Conservation (phyloP, 208 protist genomes). For the Porcisia hertigi region DNA sequence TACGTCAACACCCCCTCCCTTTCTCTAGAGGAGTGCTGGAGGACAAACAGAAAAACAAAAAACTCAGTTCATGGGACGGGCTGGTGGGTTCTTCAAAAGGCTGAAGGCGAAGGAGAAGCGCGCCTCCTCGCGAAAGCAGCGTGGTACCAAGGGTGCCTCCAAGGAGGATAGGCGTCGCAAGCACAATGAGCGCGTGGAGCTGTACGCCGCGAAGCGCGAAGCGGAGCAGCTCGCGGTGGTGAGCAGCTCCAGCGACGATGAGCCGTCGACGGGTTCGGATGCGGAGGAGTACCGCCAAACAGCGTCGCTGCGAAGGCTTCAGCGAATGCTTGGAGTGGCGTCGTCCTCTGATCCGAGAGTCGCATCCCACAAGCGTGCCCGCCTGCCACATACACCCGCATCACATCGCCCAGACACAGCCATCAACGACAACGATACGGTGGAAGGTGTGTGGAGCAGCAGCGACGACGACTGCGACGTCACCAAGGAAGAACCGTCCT, state of each 20-base stretch:
- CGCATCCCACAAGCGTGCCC: slow-evolving; percentile 2
- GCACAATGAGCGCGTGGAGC: slow-evolving; percentile 69
- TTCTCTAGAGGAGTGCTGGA: background rate
- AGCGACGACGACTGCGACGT: background rate
- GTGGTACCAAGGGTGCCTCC: slow-evolving; percentile 81
- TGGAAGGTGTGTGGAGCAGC: background rate
- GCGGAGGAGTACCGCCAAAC: slow-evolving; percentile 36
- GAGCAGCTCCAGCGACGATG: slow-evolving; percentile 76
- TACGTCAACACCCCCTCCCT: background rate
- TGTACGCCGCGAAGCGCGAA: slow-evolving; percentile 76
- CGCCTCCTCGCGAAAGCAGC: slow-evolving; percentile 38
- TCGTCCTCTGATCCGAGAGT: background rate
- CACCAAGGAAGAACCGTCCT: background rate
- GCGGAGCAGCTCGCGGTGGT: slow-evolving; percentile 72
- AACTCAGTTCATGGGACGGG: slow-evolving; percentile 45
- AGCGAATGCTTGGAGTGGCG: slow-evolving; percentile 39
- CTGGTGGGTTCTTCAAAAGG: slow-evolving; percentile 83
- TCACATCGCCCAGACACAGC: background rate
- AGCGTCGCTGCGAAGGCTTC: slow-evolving; percentile 41
- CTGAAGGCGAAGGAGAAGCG: slow-evolving; percentile 80
- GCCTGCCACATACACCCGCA: background rate
- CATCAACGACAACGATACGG: background rate
- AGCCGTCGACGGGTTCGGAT: slow-evolving; percentile 67
- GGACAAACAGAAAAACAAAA: background rate
- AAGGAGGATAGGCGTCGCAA: slow-evolving; percentile 75